phyloP scores from a whole-genome alignment of 305 asterid genomes.

The Fraxinus ornus region DNA sequence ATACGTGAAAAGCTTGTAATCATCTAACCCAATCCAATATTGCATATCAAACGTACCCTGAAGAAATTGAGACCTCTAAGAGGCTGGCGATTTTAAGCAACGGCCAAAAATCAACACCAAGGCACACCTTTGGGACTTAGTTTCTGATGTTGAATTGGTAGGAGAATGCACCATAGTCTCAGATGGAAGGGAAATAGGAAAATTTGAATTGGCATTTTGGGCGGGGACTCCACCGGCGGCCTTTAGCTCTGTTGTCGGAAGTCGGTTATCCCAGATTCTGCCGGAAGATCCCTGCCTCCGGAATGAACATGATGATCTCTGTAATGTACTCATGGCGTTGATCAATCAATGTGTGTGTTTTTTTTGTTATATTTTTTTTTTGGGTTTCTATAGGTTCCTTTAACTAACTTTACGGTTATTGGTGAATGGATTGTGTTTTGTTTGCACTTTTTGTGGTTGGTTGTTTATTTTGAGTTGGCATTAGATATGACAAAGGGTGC shows the following conservation, averaged over 20 bases:
- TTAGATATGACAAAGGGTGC: neutral
- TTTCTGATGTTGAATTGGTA: neutral
- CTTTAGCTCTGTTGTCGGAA: neutral
- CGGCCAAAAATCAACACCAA: neutral
- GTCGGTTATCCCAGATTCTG: conserved; percentile 29
- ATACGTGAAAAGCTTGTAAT: neutral
- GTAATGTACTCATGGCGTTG: conserved; percentile 25
- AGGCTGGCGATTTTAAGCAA: neutral
- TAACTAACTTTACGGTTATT: neutral
- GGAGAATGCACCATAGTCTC: neutral
- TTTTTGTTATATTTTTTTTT: neutral
- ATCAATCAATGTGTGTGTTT: neutral
- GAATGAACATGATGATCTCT: conserved; percentile 32
- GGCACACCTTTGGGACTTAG: neutral
- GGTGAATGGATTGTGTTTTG: neutral
- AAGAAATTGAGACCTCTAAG: neutral
- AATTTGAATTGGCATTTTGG: neutral
- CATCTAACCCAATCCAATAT: neutral
- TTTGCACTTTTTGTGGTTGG: neutral
- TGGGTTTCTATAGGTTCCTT: neutral
- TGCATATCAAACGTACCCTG: neutral
- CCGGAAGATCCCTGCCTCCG: conserved; percentile 39
- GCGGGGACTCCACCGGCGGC: neutral
- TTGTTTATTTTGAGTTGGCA: neutral
- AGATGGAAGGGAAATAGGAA: neutral